Percentiles rank a stretch among this genome's conserved stretches.
These are phyloP conservation scores for Fusarium sp. DNA, from an alignment of 2,329 filamentous ascomycete species.

Conservation along the genomic window DNA sequence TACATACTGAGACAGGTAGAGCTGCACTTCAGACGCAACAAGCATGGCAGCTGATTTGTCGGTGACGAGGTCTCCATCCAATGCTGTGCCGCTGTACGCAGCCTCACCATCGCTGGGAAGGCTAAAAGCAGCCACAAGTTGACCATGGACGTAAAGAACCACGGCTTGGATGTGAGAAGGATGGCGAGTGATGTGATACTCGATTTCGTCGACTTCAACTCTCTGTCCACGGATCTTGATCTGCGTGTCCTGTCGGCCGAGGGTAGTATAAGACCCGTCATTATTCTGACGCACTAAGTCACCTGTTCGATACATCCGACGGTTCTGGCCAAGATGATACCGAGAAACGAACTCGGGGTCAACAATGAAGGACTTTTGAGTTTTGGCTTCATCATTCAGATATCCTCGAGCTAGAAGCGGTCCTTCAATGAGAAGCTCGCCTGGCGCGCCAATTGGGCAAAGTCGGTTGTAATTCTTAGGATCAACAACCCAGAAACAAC, in stretches of 20 bases:
- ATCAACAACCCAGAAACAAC: constrained; percentile 16
- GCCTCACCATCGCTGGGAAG: neutral
- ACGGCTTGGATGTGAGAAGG: constrained; percentile 1
- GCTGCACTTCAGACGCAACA: neutral
- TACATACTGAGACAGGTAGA: neutral
- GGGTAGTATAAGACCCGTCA: constrained; percentile 5
- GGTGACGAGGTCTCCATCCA: neutral
- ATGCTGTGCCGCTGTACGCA: neutral
- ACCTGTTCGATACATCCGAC: constrained; percentile 4
- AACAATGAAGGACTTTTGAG: neutral
- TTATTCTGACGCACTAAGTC: constrained; percentile 13
- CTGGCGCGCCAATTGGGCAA: constrained; percentile 3
- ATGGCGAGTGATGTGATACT: constrained; percentile 4
- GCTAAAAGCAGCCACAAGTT: neutral
- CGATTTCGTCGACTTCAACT: constrained; percentile 9
- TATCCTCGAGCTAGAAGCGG: constrained; percentile 16
- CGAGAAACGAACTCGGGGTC: neutral
- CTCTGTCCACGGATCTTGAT: constrained; percentile 15
- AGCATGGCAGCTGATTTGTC: constrained; percentile 5
- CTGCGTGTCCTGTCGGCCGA: constrained; percentile 6
- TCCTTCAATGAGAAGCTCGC: constrained; percentile 14
- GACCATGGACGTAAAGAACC: neutral
- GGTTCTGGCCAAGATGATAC: neutral
- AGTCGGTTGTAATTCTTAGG: constrained; percentile 2
- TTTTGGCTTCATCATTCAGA: constrained; percentile 7